These are phyloP conservation scores for Xenoacremonium recifei DNA, from an alignment of 2,329 filamentous ascomycete species.

Conservation along the genomic window DNA sequence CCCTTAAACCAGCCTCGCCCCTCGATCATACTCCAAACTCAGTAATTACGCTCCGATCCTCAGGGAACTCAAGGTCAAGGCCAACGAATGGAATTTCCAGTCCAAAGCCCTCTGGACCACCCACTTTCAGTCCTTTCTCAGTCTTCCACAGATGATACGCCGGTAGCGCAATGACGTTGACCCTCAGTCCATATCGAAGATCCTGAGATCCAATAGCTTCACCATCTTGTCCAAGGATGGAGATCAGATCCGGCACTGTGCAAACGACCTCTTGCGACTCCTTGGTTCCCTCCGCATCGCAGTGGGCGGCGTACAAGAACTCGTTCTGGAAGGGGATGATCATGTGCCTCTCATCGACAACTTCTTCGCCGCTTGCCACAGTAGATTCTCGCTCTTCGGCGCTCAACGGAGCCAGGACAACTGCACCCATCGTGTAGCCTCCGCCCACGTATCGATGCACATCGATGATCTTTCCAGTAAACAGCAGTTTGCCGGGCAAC, in stretches of 20 bases:
- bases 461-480: conserved; percentile 39
- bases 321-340: conserved; percentile 43
- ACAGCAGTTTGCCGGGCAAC: conserved; percentile 29
- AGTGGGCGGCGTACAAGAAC: conserved; percentile 36
- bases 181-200: not conserved
- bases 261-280: conserved; percentile 30
- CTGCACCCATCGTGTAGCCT: conserved; percentile 41
- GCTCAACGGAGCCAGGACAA: conserved; percentile 31
- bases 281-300: conserved; percentile 30
- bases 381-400: conserved; percentile 29
- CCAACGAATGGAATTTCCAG: not conserved
- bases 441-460: conserved; percentile 36
- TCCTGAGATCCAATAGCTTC: not conserved
- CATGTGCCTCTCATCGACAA: conserved; percentile 28
- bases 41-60: not conserved
- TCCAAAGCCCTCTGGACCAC: not conserved
- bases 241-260: conserved; percentile 37
- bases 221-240: conserved; percentile 24
- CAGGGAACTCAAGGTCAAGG: not conserved
- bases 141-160: not conserved
- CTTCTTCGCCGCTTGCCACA: conserved; percentile 9
- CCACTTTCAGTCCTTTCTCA: not conserved
- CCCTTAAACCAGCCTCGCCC: too few relatives aligned
- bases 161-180: not conserved
- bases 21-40: not conserved